phyloP scores from a whole-genome alignment of 2,329 filamentous ascomycete species.

The Diplodia seriata region DNA sequence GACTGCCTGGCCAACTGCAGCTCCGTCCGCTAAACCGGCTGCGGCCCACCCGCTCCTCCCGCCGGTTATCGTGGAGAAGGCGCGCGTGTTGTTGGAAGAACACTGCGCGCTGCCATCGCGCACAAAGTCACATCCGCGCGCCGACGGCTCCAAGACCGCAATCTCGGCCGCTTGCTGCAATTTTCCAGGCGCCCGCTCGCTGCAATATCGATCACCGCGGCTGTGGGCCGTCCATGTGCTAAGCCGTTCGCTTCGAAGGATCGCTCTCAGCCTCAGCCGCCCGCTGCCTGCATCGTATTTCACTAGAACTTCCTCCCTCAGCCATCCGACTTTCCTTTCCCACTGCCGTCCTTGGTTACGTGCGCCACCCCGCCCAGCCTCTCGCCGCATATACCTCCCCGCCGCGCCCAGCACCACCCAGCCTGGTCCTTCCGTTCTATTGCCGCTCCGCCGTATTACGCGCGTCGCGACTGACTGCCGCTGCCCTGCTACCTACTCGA shows the following conservation, averaged over 20 bases:
- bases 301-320: slow-evolving; percentile 10
- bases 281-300: slow-evolving; percentile 31
- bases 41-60: slow-evolving; percentile 20
- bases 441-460: slow-evolving; percentile 9
- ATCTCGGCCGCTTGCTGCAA: background rate
- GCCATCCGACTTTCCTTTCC: slow-evolving; percentile 14
- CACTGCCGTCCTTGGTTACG: slow-evolving; percentile 13
- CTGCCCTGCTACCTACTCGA: no score
- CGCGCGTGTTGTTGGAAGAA: no score
- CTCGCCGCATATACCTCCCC: background rate
- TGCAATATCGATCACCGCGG: background rate
- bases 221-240: slow-evolving; percentile 24
- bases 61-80: slow-evolving; percentile 15
- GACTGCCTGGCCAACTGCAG: slow-evolving; percentile 25
- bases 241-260: slow-evolving; percentile 26
- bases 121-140: background rate
- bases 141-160: background rate
- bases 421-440: background rate
- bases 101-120: background rate
- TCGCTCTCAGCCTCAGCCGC: slow-evolving; percentile 30
- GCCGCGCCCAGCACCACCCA: background rate
- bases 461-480: slow-evolving; percentile 1
- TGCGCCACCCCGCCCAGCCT: background rate
- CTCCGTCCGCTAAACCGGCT: background rate
- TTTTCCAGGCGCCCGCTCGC: background rate